A percentile compares a stretch with the other conserved stretches of the same genome.
These are phyloP conservation scores for Scytalidium sp. DNA, from an alignment of 2,329 filamentous ascomycete genomes.

Conservation along the genomic window DNA sequence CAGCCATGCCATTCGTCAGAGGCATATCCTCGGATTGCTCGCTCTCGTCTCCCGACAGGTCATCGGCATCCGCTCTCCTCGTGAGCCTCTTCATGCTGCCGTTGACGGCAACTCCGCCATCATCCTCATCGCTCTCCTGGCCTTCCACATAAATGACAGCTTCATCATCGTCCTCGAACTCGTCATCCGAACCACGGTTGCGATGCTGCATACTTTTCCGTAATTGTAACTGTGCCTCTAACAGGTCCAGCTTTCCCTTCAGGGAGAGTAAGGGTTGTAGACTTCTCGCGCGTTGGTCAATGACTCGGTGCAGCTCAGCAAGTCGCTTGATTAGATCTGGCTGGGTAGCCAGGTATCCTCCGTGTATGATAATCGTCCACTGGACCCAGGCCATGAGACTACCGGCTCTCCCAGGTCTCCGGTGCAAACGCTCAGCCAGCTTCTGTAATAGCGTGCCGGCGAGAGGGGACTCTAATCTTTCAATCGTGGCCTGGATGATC, in stretches of 20 bases:
- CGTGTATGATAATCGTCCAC: conserved; percentile 89
- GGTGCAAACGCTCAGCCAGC: conserved; percentile 82
- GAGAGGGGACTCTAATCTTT: conserved; percentile 81
- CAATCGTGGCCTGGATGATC: conserved; percentile 84
- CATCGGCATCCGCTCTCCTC: conserved; percentile 17
- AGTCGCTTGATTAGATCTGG: conserved; percentile 79
- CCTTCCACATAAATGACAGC: conserved; percentile 85
- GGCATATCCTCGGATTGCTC: conserved; percentile 33
- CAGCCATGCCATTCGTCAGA: conserved; percentile 41
- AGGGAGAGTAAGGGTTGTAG: conserved; percentile 79
- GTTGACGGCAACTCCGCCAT: conserved; percentile 51
- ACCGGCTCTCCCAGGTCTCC: conserved; percentile 83
- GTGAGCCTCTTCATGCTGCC: conserved; percentile 10
- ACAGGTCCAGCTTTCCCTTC: conserved; percentile 93
- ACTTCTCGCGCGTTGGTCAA: conserved; percentile 81
- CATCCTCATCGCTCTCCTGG: conserved; percentile 55
- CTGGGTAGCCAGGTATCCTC: conserved; percentile 84
- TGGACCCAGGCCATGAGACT: conserved; percentile 94
- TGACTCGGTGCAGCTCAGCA: conserved; percentile 76
- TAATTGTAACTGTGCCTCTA: conserved; percentile 84
- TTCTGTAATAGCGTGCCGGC: conserved; percentile 77
- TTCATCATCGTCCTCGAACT: conserved; percentile 50
- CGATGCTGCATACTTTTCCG: conserved; percentile 63
- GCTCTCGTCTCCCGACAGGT: conserved; percentile 23
- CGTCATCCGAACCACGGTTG: conserved; percentile 34